Evolutionary conservation across 1,284 basidiomycete species (phyloP), one percentile per base, ranked within the genome.

Genomic region (Pterulicium gracile): DNA sequence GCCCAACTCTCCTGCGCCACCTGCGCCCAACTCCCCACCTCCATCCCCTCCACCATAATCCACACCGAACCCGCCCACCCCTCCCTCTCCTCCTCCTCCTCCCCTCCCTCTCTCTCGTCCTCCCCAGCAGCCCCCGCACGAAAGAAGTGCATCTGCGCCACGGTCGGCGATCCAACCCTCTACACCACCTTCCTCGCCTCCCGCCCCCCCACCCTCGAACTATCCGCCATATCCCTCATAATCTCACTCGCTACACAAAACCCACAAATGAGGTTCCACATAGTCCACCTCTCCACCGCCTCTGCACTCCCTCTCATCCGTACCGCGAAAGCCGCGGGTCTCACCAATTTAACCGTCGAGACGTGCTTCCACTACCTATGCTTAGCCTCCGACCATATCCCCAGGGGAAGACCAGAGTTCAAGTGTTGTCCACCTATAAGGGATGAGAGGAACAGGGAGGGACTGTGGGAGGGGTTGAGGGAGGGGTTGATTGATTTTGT

Each of bases 371-470:
- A 96, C 65, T 96, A 96, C 66, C 77, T 95, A 27, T 79, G 79
- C 54, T 73, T 90, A 15, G 67, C 77, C 21, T 69, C 82, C 0
- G 69, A 73, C 50, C 61, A 74, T 47, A 77, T 88, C 44, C 89
- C 88, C 3, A 62, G 73, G 49, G 83, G 85, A 2, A 75, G 65
- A 15, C 79, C 87, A 34, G 81, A 89, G 61, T 90, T 86, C 75
- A 96, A 97, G 61, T 96, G 93, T 59, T 94, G 90, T 63, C 93
- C 93, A n/a, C 93, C 93, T 2, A 87, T 97, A 52, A 78, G 93
- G 39, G 75, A 79, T 42, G 66, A 69, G 12, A 62, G 59, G 2
- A 97, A 96, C 61, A 73, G 81, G 50, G 78, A 85, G 40, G 58
- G 62, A 35, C 67, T 96, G 3, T 90, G 90, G 86, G 71, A 75